Evolutionary conservation across 306 rosid genomes (phyloP), one percentile per base, ranked within the genome.

Genomic region (Hippophae rhamnoides): DNA sequence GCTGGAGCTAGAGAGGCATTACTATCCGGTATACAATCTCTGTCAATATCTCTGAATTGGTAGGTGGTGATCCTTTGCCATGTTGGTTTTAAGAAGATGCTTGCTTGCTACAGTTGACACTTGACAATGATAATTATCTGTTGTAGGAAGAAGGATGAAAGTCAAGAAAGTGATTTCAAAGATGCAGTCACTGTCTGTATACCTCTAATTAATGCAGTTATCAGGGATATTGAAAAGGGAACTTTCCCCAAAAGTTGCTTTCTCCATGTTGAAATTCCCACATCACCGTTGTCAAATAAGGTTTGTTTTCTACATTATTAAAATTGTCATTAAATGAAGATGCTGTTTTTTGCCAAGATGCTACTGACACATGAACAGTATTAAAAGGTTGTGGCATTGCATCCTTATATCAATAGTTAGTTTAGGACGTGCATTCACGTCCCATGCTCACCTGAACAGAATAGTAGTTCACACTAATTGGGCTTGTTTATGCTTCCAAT

Each of bases 1-100:
- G 95, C 99, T 54, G 99, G 96, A 63, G 96, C 99, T 41, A 87
- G 99, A 75, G 99, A 92, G 77, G 99, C 99, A 62, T 53, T 77
- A 65, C 47, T 92, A 61, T 65, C 71, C 48, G 99, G 96, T 50
- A 83, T 87, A 54, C 93, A 96, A 7, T 78, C 99, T 6, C 69
- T 92, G 68, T 88, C 99, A 5, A 69, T 92, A 72, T 92, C 99
- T 51, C 76, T 92, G 65, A 82, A 92, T 72, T 88, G 99, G 99
- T 88, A 63, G 50, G 69, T 71, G 65, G 63, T 38, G 53, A 58
- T 69, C 69, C 54, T 58, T 38, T 61, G 50, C 42, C 50, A 12
- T 62, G 38, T 31, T 31, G 38, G 3, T 31, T 31, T 31, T 31
- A 4, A 18, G 38, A 2, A 31, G 38, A 3, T 31, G 56, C 46